Conservation (phyloP, 768 basidiomycete genomes). For the Termitomyces sp. region DNA sequence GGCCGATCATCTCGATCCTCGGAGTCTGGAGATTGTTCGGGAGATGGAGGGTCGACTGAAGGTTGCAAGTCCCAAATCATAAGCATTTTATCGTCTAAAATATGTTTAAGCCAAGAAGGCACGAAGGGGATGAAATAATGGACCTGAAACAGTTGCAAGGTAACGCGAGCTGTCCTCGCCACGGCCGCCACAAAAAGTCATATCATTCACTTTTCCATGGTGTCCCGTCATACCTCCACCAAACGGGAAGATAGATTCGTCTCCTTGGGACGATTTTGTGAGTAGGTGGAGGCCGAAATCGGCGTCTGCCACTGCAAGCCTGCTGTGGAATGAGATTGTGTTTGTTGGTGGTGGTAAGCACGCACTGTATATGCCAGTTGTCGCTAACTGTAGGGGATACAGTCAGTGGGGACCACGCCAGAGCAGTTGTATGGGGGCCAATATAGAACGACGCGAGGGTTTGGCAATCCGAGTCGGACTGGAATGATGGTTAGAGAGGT, state of each 20-base stretch:
- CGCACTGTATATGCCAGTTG: constrained; percentile 72
- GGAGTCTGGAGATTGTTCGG: constrained; percentile 24
- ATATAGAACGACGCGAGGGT: constrained; percentile 70
- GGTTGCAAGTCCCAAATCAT: constrained; percentile 88
- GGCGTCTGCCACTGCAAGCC: constrained; percentile 62
- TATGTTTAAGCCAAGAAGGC: not conserved
- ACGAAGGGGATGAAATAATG: constrained; percentile 9
- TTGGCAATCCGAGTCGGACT: constrained; percentile 41
- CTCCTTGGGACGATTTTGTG: constrained; percentile 44
- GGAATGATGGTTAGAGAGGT: constrained; percentile 6
- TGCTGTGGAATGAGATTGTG: constrained; percentile 22
- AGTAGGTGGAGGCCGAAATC: constrained; percentile 73
- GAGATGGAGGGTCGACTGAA: constrained; percentile 38
- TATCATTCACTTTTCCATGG: constrained; percentile 73
- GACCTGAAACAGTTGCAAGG: constrained; percentile 79
- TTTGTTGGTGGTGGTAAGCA: not conserved
- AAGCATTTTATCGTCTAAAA: constrained; percentile 73
- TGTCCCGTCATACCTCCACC: constrained; percentile 82
- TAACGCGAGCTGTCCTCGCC: constrained; percentile 66
- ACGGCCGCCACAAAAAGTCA: constrained; percentile 76
- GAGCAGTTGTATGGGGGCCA: constrained; percentile 64
- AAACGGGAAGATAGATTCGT: constrained; percentile 61
- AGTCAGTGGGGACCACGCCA: constrained; percentile 75
- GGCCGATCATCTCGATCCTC: constrained; percentile 35
- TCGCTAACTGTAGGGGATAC: constrained; percentile 63